Percentiles rank a stretch among this genome's conserved stretches.
phyloP scores from a whole-genome alignment of 2,329 filamentous ascomycete genomes.

The Claviceps sp. region DNA sequence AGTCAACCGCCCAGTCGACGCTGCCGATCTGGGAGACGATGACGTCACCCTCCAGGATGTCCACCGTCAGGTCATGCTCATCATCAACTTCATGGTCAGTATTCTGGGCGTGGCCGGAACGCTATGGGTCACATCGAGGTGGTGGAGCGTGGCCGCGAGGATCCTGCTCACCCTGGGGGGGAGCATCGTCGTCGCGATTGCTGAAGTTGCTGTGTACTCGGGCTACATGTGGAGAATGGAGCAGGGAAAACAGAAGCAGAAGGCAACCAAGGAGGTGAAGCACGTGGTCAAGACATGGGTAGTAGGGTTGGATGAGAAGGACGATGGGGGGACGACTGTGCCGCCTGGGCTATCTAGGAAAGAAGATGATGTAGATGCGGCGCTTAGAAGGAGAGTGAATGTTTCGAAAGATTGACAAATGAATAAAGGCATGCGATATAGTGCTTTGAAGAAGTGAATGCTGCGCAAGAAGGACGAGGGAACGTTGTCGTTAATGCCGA shows the following conservation, averaged over 20 bases:
- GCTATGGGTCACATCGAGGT: constrained; percentile 63
- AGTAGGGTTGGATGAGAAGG: constrained; percentile 28
- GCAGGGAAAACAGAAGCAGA: constrained; percentile 52
- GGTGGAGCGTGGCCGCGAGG: constrained; percentile 60
- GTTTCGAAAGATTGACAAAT: constrained; percentile 2
- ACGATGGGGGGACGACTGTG: constrained; percentile 13
- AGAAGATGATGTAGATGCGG: constrained; percentile 7
- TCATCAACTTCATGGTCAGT: constrained; percentile 81
- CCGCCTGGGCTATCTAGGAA: constrained; percentile 13
- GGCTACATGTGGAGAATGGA: constrained; percentile 60
- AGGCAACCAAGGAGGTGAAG: constrained; percentile 48
- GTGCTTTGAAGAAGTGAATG: neutral
- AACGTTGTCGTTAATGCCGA: neutral
- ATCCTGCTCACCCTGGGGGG: constrained; percentile 60
- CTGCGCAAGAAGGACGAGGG: neutral
- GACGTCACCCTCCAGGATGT: constrained; percentile 59
- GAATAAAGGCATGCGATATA: neutral
- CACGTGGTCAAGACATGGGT: constrained; percentile 63
- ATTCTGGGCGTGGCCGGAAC: constrained; percentile 67
- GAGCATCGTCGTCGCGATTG: constrained; percentile 54
- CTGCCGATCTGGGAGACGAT: constrained; percentile 41
- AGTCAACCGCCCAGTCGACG: constrained; percentile 33
- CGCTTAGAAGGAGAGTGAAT: constrained; percentile 15
- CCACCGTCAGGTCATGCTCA: constrained; percentile 68
- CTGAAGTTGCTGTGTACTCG: constrained; percentile 65